Evolutionary conservation across 2,329 filamentous ascomycete species (phyloP).

Genomic region (Xylaria multiplex): DNA sequence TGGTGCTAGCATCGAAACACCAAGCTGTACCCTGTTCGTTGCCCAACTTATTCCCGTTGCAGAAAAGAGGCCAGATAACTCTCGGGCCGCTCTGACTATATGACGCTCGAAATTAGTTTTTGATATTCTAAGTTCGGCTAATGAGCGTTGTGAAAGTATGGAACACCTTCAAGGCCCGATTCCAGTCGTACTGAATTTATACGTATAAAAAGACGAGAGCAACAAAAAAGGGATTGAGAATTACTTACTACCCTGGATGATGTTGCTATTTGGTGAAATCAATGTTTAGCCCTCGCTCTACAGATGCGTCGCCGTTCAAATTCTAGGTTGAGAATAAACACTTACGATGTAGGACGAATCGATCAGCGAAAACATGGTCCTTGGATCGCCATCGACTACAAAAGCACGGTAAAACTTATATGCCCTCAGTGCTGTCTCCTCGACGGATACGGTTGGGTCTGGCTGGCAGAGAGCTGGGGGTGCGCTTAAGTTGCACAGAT

Average conservation of each 20-base stretch:
- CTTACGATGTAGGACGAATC: conserved; percentile 52
- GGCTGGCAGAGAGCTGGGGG: conserved; percentile 52
- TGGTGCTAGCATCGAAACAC: conserved; percentile 53
- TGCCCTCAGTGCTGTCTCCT: conserved; percentile 52
- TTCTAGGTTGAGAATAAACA: neutral
- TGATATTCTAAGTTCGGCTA: neutral
- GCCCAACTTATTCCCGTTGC: conserved; percentile 50
- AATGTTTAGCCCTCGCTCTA: conserved; percentile 14
- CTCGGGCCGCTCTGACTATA: conserved; percentile 46
- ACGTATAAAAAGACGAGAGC: too few relatives aligned
- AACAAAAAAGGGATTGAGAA: neutral
- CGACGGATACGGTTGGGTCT: conserved; percentile 49
- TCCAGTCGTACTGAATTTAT: neutral
- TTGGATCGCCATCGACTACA: conserved; percentile 53
- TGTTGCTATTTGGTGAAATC: conserved; percentile 49
- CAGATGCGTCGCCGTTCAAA: neutral
- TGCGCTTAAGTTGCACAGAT: conserved; percentile 51
- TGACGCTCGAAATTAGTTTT: conserved; percentile 2
- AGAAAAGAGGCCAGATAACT: conserved; percentile 54
- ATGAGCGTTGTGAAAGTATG: too few relatives aligned
- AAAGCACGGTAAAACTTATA: conserved; percentile 56
- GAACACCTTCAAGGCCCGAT: neutral
- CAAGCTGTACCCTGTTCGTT: conserved; percentile 49
- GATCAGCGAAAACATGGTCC: conserved; percentile 55
- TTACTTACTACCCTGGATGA: conserved; percentile 49